Percentiles rank a stretch among this genome's conserved stretches.
These are phyloP conservation scores for Gaeumannomyces sp. DNA, from an alignment of 2,329 filamentous ascomycete genomes.

Conservation along the genomic window DNA sequence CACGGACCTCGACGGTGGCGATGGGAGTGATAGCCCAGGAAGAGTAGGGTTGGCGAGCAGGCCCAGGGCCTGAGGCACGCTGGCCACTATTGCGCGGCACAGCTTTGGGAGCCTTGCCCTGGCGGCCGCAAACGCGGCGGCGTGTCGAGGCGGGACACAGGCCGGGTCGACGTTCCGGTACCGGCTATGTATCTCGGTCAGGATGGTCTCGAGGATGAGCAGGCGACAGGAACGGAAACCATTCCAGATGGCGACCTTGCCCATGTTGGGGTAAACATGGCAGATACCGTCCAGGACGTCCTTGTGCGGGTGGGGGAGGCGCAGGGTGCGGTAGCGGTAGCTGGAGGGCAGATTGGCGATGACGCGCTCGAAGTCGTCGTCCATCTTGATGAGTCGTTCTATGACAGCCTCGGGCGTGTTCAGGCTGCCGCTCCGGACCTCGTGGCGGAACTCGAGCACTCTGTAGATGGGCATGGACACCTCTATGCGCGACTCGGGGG, in stretches of 20 bases:
- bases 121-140: conserved; percentile 29
- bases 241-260: conserved; percentile 42
- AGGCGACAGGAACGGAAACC: conserved; percentile 39
- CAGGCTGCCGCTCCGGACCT: conserved; percentile 33
- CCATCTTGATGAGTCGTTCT: conserved; percentile 30
- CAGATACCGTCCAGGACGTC: conserved; percentile 35
- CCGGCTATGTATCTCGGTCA: conserved; percentile 34
- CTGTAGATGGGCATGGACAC: conserved; percentile 38
- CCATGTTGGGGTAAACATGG: conserved; percentile 40
- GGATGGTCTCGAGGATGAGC: conserved; percentile 40
- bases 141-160: conserved; percentile 21
- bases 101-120: conserved; percentile 34
- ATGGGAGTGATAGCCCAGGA: conserved; percentile 13
- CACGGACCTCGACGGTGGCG: conserved; percentile 24
- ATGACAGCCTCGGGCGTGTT: conserved; percentile 35
- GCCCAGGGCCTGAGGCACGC: conserved; percentile 43
- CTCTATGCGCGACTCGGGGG: conserved; percentile 34
- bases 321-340: conserved; percentile 37
- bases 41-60: conserved; percentile 24
- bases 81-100: conserved; percentile 37
- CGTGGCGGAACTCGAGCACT: conserved; percentile 40
- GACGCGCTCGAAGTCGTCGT: conserved; percentile 35
- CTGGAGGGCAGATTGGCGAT: conserved; percentile 30
- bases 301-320: conserved; percentile 31
- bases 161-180: conserved; percentile 21